Conservation (phyloP, 176 grass and related monocot genomes). For the Avena atlantica region DNA sequence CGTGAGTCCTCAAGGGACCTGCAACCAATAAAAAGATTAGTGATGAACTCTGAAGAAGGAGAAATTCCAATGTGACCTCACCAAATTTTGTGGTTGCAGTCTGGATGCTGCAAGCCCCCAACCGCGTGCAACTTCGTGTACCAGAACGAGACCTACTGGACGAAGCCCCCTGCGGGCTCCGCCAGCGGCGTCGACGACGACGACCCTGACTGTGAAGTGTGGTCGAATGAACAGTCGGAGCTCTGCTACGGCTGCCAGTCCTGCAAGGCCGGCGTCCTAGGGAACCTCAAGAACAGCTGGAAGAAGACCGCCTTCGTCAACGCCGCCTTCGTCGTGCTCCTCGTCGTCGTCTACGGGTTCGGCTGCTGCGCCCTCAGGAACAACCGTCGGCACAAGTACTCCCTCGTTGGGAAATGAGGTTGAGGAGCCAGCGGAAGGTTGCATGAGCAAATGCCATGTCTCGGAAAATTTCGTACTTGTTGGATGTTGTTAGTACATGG, state of each 20-base stretch:
- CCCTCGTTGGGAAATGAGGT: conserved; percentile 42
- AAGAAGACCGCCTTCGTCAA: conserved; percentile 50
- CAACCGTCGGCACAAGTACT: conserved; percentile 53
- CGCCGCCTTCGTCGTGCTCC: conserved; percentile 16
- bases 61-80: neutral
- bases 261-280: conserved; percentile 56
- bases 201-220: conserved; percentile 27
- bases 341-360: conserved; percentile 40
- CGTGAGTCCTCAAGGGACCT: neutral
- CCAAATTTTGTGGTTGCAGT: conserved; percentile 33
- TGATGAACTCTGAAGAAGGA: neutral
- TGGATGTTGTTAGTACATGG: neutral
- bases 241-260: conserved; percentile 55
- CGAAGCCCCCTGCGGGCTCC: conserved; percentile 18
- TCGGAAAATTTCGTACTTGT: neutral
- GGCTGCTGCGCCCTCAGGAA: conserved; percentile 51
- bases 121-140: conserved; percentile 53
- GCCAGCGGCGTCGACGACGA: conserved; percentile 18
- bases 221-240: conserved; percentile 47
- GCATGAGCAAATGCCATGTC: neutral
- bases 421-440: neutral
- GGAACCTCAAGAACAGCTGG: conserved; percentile 57
- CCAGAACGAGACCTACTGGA: conserved; percentile 52
- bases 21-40: neutral
- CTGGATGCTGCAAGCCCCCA: conserved; percentile 58